Conservation (phyloP, 2,329 filamentous ascomycete species). For the Shiraia bambusicola region DNA sequence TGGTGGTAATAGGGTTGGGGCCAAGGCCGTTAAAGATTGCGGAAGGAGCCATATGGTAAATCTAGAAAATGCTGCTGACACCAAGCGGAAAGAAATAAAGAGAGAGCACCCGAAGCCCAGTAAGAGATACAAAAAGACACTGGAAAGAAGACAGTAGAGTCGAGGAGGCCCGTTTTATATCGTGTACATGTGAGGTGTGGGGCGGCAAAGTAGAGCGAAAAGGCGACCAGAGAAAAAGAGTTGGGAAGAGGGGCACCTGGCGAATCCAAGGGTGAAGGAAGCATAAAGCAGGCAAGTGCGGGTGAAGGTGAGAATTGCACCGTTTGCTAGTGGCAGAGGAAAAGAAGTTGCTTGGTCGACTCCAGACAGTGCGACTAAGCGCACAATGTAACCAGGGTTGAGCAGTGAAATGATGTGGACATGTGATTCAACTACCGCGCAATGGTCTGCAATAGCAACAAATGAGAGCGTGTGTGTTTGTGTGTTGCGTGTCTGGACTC, state of each 20-base stretch:
- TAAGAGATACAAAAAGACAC: background rate
- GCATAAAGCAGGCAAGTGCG: slow-evolving; percentile 5
- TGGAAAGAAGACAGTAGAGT: background rate
- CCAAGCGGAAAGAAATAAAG: background rate
- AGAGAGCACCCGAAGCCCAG: too few species aligned
- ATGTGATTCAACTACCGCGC: slow-evolving; percentile 7
- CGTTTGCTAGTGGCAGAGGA: slow-evolving; percentile 9
- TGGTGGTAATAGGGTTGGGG: slow-evolving; percentile 2
- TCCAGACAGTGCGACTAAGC: slow-evolving; percentile 16
- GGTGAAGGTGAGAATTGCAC: slow-evolving; percentile 14
- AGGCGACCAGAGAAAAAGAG: background rate
- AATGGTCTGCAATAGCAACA: slow-evolving; percentile 7
- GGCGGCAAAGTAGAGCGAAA: background rate
- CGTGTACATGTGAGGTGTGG: background rate
- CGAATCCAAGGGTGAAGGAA: background rate
- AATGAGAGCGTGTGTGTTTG: slow-evolving; percentile 9
- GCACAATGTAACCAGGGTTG: slow-evolving; percentile 9
- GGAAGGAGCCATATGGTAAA: slow-evolving; percentile 15
- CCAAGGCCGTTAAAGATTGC: slow-evolving; percentile 13
- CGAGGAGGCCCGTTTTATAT: background rate
- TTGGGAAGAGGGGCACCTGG: background rate
- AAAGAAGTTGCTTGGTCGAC: slow-evolving; percentile 8
- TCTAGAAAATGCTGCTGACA: background rate
- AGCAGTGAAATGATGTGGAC: slow-evolving; percentile 15
- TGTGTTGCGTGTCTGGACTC: slow-evolving; percentile 5